A percentile compares a stretch with the other conserved stretches of the same genome.
Evolutionary conservation across 2,329 filamentous ascomycete genomes (phyloP).

Genomic region (Amylocarpus encephaloides): DNA sequence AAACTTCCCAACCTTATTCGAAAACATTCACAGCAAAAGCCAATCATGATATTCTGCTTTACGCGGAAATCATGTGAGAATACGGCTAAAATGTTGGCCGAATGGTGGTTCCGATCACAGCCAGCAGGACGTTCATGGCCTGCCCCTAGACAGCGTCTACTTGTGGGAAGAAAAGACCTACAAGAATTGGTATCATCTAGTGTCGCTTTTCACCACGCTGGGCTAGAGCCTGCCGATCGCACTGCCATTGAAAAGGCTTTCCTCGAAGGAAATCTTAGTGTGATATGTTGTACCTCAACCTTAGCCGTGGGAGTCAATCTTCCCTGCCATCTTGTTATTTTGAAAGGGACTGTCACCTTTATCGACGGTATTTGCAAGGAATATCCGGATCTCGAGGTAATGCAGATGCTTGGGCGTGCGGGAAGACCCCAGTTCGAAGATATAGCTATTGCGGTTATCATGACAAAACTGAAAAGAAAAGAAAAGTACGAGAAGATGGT

Average conservation of each 20-base stretch:
- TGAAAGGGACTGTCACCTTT: slow-evolving; percentile 71
- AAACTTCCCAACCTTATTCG: slow-evolving; percentile 61
- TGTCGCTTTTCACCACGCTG: slow-evolving; percentile 79
- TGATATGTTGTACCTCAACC: slow-evolving; percentile 85
- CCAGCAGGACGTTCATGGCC: slow-evolving; percentile 56
- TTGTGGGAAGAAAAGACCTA: slow-evolving; percentile 53
- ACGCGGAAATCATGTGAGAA: slow-evolving; percentile 64
- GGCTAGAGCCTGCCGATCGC: slow-evolving; percentile 60
- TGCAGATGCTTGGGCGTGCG: slow-evolving; percentile 85
- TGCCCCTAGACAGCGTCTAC: slow-evolving; percentile 44
- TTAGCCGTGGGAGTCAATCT: slow-evolving; percentile 78
- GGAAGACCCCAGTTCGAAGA: slow-evolving; percentile 79
- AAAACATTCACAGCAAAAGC: slow-evolving; percentile 63
- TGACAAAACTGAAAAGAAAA: slow-evolving; percentile 63
- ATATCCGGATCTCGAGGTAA: slow-evolving; percentile 76
- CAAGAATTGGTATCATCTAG: slow-evolving; percentile 45
- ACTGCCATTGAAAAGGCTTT: slow-evolving; percentile 61
- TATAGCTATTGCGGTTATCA: slow-evolving; percentile 69
- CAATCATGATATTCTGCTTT: slow-evolving; percentile 78
- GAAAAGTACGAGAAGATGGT: slow-evolving; percentile 66
- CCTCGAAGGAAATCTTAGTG: slow-evolving; percentile 62
- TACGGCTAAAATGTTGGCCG: slow-evolving; percentile 62
- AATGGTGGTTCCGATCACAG: slow-evolving; percentile 53
- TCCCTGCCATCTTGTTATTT: slow-evolving; percentile 74
- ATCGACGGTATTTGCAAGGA: slow-evolving; percentile 56